phyloP scores from a whole-genome alignment of 805 yeast species.

The Lipomyces orientalis region DNA sequence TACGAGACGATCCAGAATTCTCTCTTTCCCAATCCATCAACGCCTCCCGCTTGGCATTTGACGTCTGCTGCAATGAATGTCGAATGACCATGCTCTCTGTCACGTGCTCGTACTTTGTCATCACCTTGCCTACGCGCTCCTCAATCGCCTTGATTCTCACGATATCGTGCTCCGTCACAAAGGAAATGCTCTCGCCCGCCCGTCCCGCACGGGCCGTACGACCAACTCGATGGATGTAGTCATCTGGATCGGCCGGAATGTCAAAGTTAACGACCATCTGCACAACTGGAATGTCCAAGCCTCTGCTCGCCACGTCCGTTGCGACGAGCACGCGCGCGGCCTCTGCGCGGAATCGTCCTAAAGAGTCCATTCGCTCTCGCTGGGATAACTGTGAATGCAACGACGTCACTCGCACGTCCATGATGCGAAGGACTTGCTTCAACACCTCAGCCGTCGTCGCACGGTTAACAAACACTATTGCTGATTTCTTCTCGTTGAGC shows the following conservation, averaged over 20 bases:
- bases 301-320: slow-evolving; percentile 97
- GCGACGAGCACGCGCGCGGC: slow-evolving; percentile 93
- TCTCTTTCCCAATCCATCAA: slow-evolving; percentile 92
- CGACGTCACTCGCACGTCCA: slow-evolving; percentile 84
- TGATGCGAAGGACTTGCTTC: slow-evolving; percentile 71
- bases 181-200: slow-evolving; percentile 78
- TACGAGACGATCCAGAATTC: slow-evolving; percentile 41
- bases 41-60: slow-evolving; percentile 88
- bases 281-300: slow-evolving; percentile 93
- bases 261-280: slow-evolving; percentile 90
- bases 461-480: slow-evolving; percentile 88
- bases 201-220: slow-evolving; percentile 99
- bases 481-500: slow-evolving; percentile 67
- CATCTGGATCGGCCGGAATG: slow-evolving; percentile 95
- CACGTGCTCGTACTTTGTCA: slow-evolving; percentile 74
- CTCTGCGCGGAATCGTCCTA: slow-evolving; percentile 91
- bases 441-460: slow-evolving; percentile 88
- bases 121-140: slow-evolving; percentile 76
- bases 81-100: slow-evolving; percentile 80
- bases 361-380: slow-evolving; percentile 83
- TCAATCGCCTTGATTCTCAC: slow-evolving; percentile 83
- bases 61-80: slow-evolving; percentile 68
- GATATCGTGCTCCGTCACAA: slow-evolving; percentile 86
- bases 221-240: slow-evolving; percentile 95
- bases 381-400: slow-evolving; percentile 96